Evolutionary conservation across 1,284 basidiomycete species (phyloP), one percentile per base, ranked within the genome.

Genomic region (Boletus coffeatus): DNA sequence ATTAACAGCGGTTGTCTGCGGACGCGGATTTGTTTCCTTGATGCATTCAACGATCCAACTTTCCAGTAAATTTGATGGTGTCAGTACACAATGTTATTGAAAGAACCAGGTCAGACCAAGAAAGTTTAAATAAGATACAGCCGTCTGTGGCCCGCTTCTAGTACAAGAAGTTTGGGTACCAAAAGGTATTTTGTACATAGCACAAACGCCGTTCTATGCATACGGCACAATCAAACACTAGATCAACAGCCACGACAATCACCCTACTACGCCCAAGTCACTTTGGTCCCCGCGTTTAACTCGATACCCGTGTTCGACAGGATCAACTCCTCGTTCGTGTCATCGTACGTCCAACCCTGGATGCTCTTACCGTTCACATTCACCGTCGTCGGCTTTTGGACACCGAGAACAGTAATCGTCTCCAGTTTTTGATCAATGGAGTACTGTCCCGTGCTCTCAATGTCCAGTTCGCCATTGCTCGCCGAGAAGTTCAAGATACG

Each of bases 401-500:
- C 77, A 0, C 84, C 84, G 18, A 87, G 75, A 21, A 88, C 67
- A 2, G 79, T 82, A 50, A 87, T 71, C 34, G 76, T 74, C 61
- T 76, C 69, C 41, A 87, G 71, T 58, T 71, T 76, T 67, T 81
- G 81, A 1, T 62, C 62, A 4, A 86, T 73, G 2, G 69, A 58
- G 69, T 80, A 87, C 14, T 67, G 57, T 4, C 86, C 88, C 0
- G 65, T 61, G 39, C 76, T 72, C n/a, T 66, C 60, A 21, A 85
- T 75, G 2, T 59, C 59, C 36, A 87, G 62, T 46, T 70, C 61
- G 2, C 76, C 70, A 3, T 69, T 62, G 2, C 66, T 56, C 3
- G 75, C 79, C 0, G 61, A 56, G 67, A 87, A 80, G 2, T 66
- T 77, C 60, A 88, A 64, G 3, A 69, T 80, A 11, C 76, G 78